These are phyloP conservation scores for Macrocybe sp. DNA, from an alignment of 1,284 basidiomycete species.

Conservation along the genomic window DNA sequence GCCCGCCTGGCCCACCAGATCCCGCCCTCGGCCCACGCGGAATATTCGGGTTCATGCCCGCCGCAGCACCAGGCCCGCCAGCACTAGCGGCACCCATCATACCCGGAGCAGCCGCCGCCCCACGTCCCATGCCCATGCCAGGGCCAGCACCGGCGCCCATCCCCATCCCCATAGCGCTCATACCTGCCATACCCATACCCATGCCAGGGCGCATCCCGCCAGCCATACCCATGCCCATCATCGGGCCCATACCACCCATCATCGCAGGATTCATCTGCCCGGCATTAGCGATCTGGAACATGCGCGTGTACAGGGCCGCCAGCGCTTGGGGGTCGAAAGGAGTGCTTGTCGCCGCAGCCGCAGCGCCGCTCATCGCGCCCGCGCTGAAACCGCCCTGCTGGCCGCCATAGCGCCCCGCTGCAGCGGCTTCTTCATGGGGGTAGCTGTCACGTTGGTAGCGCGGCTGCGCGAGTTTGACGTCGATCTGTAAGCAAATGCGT, in stretches of 20 bases:
- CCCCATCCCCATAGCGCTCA: conserved; percentile 44
- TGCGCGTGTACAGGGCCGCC: conserved; percentile 75
- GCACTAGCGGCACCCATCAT: conserved; percentile 24
- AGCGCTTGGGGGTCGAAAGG: conserved; percentile 80
- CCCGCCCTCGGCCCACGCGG: conserved; percentile 65
- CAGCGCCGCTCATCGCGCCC: conserved; percentile 18
- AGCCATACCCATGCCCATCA: conserved; percentile 34
- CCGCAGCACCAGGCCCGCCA: conserved; percentile 23
- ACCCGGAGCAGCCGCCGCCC: conserved; percentile 27
- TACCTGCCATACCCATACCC: conserved; percentile 30
- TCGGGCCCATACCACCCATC: conserved; percentile 46
- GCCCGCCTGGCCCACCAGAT: conserved; percentile 32
- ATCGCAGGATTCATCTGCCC: conserved; percentile 43
- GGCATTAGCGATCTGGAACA: conserved; percentile 72
- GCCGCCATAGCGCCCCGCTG: conserved; percentile 7
- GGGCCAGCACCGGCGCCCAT: conserved; percentile 39
- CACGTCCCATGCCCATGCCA: conserved; percentile 27
- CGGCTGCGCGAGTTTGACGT: conserved; percentile 91
- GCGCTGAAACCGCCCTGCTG: conserved; percentile 15
- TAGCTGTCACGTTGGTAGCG: conserved; percentile 70
- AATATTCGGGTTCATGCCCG: conserved; percentile 49
- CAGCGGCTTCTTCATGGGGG: conserved; percentile 32
- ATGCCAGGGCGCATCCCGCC: conserved; percentile 31
- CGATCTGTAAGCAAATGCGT: conserved; percentile 55
- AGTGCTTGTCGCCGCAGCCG: conserved; percentile 35